A percentile compares a stretch with the other conserved stretches of the same genome.
phyloP scores from a whole-genome alignment of 2,329 filamentous ascomycete species.

The Truncatella angustata region DNA sequence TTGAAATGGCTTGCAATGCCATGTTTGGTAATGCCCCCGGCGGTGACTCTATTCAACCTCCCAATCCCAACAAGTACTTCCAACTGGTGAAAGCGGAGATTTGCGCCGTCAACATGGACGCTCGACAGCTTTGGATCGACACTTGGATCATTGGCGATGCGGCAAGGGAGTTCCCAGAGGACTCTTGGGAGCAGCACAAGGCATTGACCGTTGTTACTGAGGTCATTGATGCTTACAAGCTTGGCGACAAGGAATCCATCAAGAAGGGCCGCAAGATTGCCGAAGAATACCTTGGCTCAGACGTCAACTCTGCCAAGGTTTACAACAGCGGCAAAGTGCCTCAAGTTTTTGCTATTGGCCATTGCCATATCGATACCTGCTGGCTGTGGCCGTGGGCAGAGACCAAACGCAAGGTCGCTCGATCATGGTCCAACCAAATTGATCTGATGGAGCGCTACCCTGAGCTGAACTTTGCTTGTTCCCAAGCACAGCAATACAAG shows the following conservation, averaged over 20 bases:
- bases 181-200: constrained; percentile 86
- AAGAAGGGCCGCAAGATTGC: constrained; percentile 79
- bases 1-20: constrained; percentile 97
- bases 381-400: constrained; percentile 99
- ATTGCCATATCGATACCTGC: constrained; percentile 97
- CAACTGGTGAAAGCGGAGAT: constrained; percentile 76
- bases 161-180: constrained; percentile 82
- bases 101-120: constrained; percentile 82
- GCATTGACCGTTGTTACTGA: constrained; percentile 80
- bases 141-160: constrained; percentile 96
- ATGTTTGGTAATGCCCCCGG: constrained; percentile 95
- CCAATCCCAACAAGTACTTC: constrained; percentile 80
- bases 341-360: constrained; percentile 84
- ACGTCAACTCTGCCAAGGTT: constrained; percentile 79
- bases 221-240: constrained; percentile 88
- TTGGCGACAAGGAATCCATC: constrained; percentile 75
- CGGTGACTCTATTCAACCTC: constrained; percentile 85
- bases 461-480: constrained; percentile 88
- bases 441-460: constrained; percentile 93
- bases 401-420: constrained; percentile 92
- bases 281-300: constrained; percentile 74
- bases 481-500: constrained; percentile 96
- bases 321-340: constrained; percentile 74
- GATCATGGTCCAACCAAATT: constrained; percentile 96
- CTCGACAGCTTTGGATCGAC: constrained; percentile 80